Base-by-base conservation (phyloP, 2,329 filamentous ascomycete genomes). In the Herpotrichia juniperi region DNA sequence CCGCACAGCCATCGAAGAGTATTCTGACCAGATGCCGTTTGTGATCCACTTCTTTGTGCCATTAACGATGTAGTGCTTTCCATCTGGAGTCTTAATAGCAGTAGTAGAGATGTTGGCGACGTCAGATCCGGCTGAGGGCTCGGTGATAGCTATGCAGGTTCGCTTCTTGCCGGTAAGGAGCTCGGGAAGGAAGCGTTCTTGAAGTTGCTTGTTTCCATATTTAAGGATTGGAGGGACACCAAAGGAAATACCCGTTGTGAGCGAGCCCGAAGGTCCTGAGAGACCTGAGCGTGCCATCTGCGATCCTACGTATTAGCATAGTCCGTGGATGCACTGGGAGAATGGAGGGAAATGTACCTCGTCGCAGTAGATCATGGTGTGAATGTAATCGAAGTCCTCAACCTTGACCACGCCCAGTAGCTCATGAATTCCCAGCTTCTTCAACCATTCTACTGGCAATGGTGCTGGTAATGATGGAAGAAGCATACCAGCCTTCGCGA, bases 81-180 rank as follows among this genome's bases (percentile, higher is more conserved):
- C 87, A 63, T 88, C 85, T 0, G 77, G 65, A 6, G 79, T 82
- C 69, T 85, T 87, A 3, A 72, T 76, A 1, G 88, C 89, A 0
- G 84, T 88, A 0, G 88, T 91, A 3, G 81, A 80, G 58, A 91
- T 88, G 62, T 87, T 88, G 6, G 87, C 87, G 1, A 92, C 89
- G 66, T 92, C 89, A 46, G 82, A 86, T 0, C 89, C 89, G 0
- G 88, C 88, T 46, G 84, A 85, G 0, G 89, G 89, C 67, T 93
- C 89, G 0, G 89, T 93, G 62, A 93, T 91, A 9, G 89, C 89
- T 59, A 93, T 91, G 64, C 89, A 92, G 12, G 80, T 79, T 35
- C 88, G 78, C 73, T 86, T 90, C 66, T 80, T 81, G 6, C 87
- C 87, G 0, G 80, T 82, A 11, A 92, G 76, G 0, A 91, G 77